Conservation (phyloP, 257 asterid genomes). For the Cruciata laevipes region DNA sequence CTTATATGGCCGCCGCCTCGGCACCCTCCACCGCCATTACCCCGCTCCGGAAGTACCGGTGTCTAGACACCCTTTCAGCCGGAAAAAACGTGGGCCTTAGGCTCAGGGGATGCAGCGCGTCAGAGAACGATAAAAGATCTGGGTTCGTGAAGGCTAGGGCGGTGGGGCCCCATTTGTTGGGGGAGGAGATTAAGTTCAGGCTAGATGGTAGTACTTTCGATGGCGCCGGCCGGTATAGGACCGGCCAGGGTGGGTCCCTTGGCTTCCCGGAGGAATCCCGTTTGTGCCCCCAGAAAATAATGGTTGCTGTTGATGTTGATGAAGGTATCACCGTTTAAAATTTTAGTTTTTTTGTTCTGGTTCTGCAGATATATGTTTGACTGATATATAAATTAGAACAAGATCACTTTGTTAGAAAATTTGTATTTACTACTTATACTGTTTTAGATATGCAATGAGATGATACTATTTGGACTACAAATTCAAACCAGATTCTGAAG, state of each 20-base stretch:
- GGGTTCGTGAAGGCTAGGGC: slow-evolving; percentile 17
- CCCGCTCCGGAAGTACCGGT: neutral
- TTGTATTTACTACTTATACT: no score
- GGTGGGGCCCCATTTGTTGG: slow-evolving; percentile 19
- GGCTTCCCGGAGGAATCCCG: slow-evolving; percentile 22
- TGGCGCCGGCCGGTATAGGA: slow-evolving; percentile 10
- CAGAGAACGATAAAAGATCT: slow-evolving; percentile 4
- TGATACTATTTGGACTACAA: neutral
- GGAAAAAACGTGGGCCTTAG: slow-evolving; percentile 6
- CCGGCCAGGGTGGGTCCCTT: slow-evolving; percentile 25
- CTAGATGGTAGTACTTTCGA: slow-evolving; percentile 15
- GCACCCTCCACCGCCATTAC: slow-evolving; percentile 13
- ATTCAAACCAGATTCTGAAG: neutral
- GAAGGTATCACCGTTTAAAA: slow-evolving; percentile 47
- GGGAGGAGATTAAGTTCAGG: slow-evolving; percentile 19
- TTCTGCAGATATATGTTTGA: neutral
- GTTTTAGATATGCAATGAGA: no score
- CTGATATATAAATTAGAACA: neutral
- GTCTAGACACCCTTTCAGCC: neutral
- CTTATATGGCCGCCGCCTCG: slow-evolving; percentile 58
- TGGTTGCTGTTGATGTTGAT: slow-evolving; percentile 84
- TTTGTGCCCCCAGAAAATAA: slow-evolving; percentile 31
- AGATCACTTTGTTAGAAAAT: no score
- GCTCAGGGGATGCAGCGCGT: slow-evolving; percentile 17
- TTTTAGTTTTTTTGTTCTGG: neutral